phyloP scores from a whole-genome alignment of 2,329 filamentous ascomycete species.

The Xylaria arbuscula region DNA sequence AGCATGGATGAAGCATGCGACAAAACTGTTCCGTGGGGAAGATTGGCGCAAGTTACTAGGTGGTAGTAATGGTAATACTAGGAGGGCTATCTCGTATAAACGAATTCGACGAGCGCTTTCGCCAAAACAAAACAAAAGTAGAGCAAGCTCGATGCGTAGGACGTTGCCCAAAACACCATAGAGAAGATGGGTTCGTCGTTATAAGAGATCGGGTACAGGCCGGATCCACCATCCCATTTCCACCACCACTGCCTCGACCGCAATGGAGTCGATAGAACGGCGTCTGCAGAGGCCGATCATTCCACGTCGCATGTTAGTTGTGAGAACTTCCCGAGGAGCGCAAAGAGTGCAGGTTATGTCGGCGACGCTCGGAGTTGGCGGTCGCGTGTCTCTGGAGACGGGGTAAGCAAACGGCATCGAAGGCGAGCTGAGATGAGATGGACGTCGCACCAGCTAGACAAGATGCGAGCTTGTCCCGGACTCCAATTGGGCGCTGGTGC shows the following conservation, averaged over 20 bases:
- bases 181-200: constrained; percentile 23
- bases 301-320: constrained; percentile 33
- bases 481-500: constrained; percentile 42
- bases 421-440: constrained; percentile 39
- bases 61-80: constrained; percentile 1
- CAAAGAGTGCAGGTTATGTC: constrained; percentile 15
- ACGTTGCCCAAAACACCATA: constrained; percentile 15
- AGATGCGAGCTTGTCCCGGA: constrained; percentile 30
- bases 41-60: constrained; percentile 14
- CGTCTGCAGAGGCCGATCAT: constrained; percentile 24
- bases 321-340: constrained; percentile 2
- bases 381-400: constrained; percentile 27
- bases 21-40: constrained; percentile 14
- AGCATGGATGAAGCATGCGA: constrained; percentile 14
- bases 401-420: constrained; percentile 26
- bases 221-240: constrained; percentile 39
- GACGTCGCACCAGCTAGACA: constrained; percentile 37
- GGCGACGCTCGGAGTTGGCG: constrained; percentile 19
- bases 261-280: constrained; percentile 33
- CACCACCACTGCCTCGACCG: constrained; percentile 35
- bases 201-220: constrained; percentile 38
- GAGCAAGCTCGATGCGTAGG: background rate
- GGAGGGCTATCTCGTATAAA: background rate
- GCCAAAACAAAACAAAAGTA: background rate
- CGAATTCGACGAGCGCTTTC: constrained; percentile 12